phyloP scores from a whole-genome alignment of 352 stramenopile genomes.

The Pythium brassicae region DNA sequence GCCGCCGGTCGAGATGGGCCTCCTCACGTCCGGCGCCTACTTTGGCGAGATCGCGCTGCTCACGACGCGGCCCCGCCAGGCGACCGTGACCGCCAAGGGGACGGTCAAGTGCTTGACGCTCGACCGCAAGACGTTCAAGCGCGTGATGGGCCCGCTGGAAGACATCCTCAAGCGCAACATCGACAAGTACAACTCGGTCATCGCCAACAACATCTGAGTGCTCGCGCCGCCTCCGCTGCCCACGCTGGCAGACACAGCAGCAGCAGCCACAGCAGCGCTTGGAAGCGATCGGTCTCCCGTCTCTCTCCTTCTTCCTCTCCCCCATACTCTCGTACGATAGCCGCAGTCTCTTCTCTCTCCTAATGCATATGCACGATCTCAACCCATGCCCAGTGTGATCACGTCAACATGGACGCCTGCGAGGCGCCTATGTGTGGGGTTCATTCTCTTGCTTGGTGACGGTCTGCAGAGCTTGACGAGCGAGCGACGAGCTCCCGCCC shows the following conservation, averaged over 20 bases:
- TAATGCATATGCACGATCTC: too few species aligned
- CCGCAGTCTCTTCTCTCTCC: not conserved
- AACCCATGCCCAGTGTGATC: too few species aligned
- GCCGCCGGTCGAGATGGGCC: conserved; percentile 77
- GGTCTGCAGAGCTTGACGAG: too few species aligned
- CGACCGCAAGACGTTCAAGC: conserved; percentile 92
- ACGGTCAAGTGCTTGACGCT: conserved; percentile 89
- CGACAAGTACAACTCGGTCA: conserved; percentile 88
- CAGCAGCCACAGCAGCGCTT: conserved; percentile 5
- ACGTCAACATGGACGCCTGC: too few species aligned
- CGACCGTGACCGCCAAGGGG: conserved; percentile 80
- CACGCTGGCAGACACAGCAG: too few species aligned
- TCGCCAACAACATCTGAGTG: conserved; percentile 86
- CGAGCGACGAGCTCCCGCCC: too few species aligned
- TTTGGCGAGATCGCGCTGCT: conserved; percentile 96
- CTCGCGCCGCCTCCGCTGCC: too few species aligned
- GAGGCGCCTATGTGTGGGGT: too few species aligned
- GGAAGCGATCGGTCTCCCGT: not conserved
- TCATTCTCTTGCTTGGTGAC: not conserved
- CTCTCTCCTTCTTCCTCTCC: not conserved
- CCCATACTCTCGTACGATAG: conserved; percentile 8
- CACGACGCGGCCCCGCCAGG: conserved; percentile 90
- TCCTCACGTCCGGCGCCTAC: conserved; percentile 90
- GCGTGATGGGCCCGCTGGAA: conserved; percentile 86
- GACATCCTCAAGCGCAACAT: conserved; percentile 91